Evolutionary conservation across 2,329 filamentous ascomycete genomes (phyloP).

Genomic region (Aspergillus candidus): DNA sequence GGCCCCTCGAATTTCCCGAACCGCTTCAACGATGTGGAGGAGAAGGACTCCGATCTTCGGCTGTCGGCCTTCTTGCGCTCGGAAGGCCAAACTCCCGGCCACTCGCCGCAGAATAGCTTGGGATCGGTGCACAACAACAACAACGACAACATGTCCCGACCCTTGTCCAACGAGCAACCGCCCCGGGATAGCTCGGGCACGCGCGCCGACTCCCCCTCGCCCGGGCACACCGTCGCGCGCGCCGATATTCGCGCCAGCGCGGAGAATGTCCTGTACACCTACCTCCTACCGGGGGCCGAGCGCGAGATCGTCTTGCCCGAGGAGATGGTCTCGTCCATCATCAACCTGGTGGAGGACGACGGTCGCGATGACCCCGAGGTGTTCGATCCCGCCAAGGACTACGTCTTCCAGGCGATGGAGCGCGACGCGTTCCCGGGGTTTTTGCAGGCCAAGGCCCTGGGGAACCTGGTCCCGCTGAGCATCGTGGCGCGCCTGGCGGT

Average conservation of each 20-base stretch:
- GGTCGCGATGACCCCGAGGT: conserved; percentile 94
- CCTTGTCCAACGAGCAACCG: conserved; percentile 40
- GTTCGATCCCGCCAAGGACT: conserved; percentile 96
- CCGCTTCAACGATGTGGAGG: conserved; percentile 58
- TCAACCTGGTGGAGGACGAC: conserved; percentile 79
- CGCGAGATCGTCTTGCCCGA: conserved; percentile 91
- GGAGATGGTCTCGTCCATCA: conserved; percentile 78
- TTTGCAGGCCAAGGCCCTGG: conserved; percentile 86
- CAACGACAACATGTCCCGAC: conserved; percentile 20
- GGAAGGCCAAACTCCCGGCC: conserved; percentile 41
- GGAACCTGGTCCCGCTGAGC: conserved; percentile 88
- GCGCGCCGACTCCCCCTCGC: conserved; percentile 73
- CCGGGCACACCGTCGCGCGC: conserved; percentile 74
- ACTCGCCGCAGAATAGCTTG: conserved; percentile 51
- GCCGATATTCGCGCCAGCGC: conserved; percentile 88
- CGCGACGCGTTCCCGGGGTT: conserved; percentile 98
- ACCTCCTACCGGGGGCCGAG: conserved; percentile 88
- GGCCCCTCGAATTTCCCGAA: conserved; percentile 52
- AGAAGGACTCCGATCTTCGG: conserved; percentile 76
- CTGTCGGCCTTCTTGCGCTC: conserved; percentile 82
- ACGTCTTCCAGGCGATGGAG: conserved; percentile 99
- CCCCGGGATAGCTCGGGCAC: conserved; percentile 55
- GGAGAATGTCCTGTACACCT: conserved; percentile 98
- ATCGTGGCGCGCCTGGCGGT: conserved; percentile 79
- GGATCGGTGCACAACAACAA: conserved; percentile 43